Conservation (phyloP, 495 filamentous ascomycete genomes). For the Daldinia decipiens region DNA sequence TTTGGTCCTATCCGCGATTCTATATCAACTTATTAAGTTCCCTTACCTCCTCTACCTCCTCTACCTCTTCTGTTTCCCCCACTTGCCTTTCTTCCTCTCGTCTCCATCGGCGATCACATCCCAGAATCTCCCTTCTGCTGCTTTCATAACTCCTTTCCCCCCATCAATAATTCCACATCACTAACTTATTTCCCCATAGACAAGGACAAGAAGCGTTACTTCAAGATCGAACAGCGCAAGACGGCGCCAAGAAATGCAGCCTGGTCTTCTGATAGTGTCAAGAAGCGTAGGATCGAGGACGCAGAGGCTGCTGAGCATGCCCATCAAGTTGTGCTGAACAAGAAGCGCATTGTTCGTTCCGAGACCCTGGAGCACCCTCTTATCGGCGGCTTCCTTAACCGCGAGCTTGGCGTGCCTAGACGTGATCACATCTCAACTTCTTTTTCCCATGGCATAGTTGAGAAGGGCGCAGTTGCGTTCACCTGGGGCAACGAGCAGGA, state of each 20-base stretch:
- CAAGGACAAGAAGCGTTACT: constrained; percentile 57
- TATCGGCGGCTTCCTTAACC: constrained; percentile 43
- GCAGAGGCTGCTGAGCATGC: constrained; percentile 15
- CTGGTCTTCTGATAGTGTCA: constrained; percentile 53
- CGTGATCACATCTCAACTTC: constrained; percentile 35
- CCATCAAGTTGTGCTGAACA: constrained; percentile 15
- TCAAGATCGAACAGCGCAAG: constrained; percentile 55
- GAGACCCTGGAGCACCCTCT: constrained; percentile 28
- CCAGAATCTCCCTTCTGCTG: background rate
- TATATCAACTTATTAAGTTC: too few relatives aligned
- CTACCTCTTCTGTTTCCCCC: background rate
- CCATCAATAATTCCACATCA: background rate
- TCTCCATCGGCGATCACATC: background rate
- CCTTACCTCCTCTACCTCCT: too few relatives aligned
- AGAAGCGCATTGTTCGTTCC: constrained; percentile 42
- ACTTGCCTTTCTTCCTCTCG: background rate
- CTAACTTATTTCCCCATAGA: constrained; percentile 46
- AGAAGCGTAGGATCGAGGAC: constrained; percentile 49
- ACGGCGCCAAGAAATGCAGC: constrained; percentile 49
- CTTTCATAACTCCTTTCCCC: background rate
- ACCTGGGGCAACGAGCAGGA: background rate
- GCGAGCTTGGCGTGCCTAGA: constrained; percentile 36
- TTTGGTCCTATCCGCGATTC: background rate
- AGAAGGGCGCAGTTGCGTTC: constrained; percentile 18
- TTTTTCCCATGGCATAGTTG: constrained; percentile 37